Evolutionary conservation across 306 rosid genomes (phyloP).

Genomic region (Leucaena leucocephala): DNA sequence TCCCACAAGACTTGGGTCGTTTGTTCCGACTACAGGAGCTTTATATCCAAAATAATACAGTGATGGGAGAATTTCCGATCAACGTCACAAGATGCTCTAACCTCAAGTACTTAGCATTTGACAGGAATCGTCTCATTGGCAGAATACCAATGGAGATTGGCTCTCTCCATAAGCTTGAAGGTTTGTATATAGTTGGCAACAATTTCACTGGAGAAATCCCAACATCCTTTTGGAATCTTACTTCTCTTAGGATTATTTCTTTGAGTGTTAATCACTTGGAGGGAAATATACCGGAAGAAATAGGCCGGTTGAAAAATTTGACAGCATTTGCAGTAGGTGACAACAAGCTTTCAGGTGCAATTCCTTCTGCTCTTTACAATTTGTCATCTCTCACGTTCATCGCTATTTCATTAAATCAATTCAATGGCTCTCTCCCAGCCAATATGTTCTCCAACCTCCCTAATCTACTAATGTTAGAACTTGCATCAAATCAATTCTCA

Average conservation of each 20-base stretch:
- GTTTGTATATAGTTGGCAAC: fast-evolving
- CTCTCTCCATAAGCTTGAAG: neutral
- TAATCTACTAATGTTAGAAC: neutral
- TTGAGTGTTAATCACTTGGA: neutral
- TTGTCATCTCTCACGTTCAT: neutral
- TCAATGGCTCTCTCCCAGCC: conserved; percentile 8
- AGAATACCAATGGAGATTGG: neutral
- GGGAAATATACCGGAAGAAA: neutral
- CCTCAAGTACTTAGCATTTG: neutral
- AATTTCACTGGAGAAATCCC: neutral
- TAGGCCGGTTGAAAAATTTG: neutral
- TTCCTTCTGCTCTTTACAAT: neutral
- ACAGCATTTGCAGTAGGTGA: fast-evolving
- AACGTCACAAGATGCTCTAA: neutral
- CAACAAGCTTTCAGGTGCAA: neutral
- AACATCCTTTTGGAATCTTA: neutral
- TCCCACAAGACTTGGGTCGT: neutral
- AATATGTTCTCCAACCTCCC: neutral
- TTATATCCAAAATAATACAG: neutral
- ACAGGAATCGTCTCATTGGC: neutral
- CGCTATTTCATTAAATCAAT: fast-evolving
- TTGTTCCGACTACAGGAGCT: neutral
- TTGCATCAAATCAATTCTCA: neutral
- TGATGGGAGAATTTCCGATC: neutral
- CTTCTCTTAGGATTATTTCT: neutral